These are phyloP conservation scores for Pseudogymnoascus sp. DNA, from an alignment of 2,329 filamentous ascomycete species.

Conservation along the genomic window DNA sequence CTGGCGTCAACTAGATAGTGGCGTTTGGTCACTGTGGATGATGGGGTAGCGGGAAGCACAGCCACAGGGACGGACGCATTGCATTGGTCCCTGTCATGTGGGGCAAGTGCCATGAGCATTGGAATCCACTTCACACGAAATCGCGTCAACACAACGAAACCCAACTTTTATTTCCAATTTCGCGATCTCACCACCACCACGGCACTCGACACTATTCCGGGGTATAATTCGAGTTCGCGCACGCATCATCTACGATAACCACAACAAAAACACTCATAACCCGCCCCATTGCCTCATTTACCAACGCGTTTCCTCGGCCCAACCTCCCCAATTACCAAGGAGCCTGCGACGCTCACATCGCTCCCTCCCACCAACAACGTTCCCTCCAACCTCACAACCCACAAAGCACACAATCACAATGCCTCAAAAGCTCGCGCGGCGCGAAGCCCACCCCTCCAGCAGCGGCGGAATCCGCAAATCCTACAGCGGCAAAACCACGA, in stretches of 20 bases:
- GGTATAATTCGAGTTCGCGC: neutral
- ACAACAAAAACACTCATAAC: neutral
- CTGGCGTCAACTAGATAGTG: slow-evolving; percentile 1
- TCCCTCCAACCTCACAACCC: neutral
- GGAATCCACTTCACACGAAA: neutral
- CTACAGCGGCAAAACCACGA: neutral
- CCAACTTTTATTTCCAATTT: neutral
- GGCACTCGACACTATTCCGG: neutral
- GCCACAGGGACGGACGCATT: neutral
- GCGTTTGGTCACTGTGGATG: neutral
- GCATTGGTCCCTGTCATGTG: neutral
- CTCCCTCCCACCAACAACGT: neutral
- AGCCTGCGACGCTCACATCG: neutral
- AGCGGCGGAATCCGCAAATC: neutral
- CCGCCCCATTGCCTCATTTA: neutral
- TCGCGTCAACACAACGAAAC: slow-evolving; percentile 1
- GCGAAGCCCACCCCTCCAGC: neutral
- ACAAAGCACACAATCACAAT: neutral
- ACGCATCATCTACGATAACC: neutral
- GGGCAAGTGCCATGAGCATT: neutral
- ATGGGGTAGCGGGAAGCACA: slow-evolving; percentile 5
- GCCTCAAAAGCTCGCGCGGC: neutral
- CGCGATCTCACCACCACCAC: neutral
- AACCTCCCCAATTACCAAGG: neutral
- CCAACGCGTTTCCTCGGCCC: neutral